Conservation (phyloP, 1,139 yeast species). For the Candida tetrigidarum region DNA sequence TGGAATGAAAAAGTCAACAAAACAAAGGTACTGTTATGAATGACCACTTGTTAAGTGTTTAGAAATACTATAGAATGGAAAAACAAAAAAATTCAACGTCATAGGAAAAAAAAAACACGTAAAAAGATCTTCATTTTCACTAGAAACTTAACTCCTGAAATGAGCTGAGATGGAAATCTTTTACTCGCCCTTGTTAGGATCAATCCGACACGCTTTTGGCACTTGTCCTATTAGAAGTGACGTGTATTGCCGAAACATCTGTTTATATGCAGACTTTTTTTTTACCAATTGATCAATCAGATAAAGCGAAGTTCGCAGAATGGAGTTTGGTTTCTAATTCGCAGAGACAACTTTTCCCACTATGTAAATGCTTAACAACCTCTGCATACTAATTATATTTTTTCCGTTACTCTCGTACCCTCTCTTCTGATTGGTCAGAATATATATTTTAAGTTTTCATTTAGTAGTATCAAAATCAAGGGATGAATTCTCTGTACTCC, state of each 20-base stretch:
- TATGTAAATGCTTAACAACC: neutral
- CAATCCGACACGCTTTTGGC: neutral
- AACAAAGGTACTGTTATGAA: too few relatives aligned
- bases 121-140: neutral
- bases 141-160: neutral
- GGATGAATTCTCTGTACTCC: neutral
- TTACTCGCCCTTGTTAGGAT: too few relatives aligned
- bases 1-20: too few relatives aligned
- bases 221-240: too few relatives aligned
- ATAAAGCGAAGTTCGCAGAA: constrained; percentile 6
- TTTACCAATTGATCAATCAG: constrained; percentile 1
- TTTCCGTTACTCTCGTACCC: neutral
- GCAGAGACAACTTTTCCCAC: neutral
- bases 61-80: neutral
- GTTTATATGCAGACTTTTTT: neutral
- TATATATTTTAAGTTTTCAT: neutral
- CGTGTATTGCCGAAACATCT: neutral
- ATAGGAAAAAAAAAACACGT: neutral
- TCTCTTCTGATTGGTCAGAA: neutral
- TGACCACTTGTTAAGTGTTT: too few relatives aligned
- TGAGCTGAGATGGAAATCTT: too few relatives aligned
- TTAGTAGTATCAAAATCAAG: neutral
- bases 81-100: neutral
- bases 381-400: too few relatives aligned
- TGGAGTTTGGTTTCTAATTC: neutral